Base-by-base conservation (phyloP, 345 rosid genomes). In the Salix brachista region DNA sequence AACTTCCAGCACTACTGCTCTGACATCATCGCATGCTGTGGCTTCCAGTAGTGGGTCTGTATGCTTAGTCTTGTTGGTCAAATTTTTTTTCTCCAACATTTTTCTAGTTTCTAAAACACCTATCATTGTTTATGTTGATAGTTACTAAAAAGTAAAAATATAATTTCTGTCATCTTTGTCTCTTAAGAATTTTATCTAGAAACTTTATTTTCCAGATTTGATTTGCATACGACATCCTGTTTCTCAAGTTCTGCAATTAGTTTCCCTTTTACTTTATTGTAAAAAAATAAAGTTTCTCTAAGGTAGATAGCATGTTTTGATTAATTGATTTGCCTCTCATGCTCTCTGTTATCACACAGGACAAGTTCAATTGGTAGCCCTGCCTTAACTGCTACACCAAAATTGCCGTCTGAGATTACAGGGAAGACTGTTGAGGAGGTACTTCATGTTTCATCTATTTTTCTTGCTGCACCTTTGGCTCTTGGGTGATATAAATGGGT, bases 381-480 rank as follows among this genome's bases (percentile, higher is more conserved):
- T 73, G 76, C 90, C 26, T 84, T 80, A 65, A 44, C 92, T 80
- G 71, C 87, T 71, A 52, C 89, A 65, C 97, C 96, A 65, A 92
- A 90, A 73, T 71, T 92, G 77, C 98, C 98, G 52, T 96, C 94
- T 82, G 98, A 90, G 84, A 92, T 94, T 30, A 87, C 88, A 42
- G 99, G 98, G 78, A 91, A 90, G 88, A 89, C 94, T 67, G 97
- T 94, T 71, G 99, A 96, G 84, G 99, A 94, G 98, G 99, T 92
- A 77, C n/a, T 58, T 69, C 32, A 71, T 58, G 28, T 30, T 7
- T 70, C 9, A n/a, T 46, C 39, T 74, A 44, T 25, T 74, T 6
- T 41, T 48, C 23, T 66, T 26, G 54, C 56, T 28, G 50, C 50
- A 10, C 34, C 75, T 21, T 44, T 16, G 8, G 26, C 26, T 67